Base-by-base conservation (phyloP, 768 basidiomycete species). In the Pulveroboletus sp. region DNA sequence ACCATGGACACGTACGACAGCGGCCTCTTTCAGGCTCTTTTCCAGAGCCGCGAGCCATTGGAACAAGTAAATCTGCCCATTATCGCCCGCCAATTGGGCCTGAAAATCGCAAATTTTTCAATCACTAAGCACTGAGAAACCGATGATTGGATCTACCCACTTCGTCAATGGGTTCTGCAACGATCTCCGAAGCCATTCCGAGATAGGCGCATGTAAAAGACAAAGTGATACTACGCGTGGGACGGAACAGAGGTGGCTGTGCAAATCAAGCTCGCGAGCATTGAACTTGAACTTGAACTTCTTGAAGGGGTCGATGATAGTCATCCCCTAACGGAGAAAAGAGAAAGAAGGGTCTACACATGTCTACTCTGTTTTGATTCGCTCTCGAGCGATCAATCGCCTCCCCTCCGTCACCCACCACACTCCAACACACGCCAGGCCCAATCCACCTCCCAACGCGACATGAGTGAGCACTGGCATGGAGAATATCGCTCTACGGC, bases 41-140 rank as follows among this genome's bases (percentile, higher is more conserved):
- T 91, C 84, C 3, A 79, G 77, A 10, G 75, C 71, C 7, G 82
- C 79, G 10, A 93, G 75, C 88, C 90, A 95, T 60, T 87, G 86
- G 60, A 93, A 87, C 14, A 93, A 67, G 59, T 89, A 88, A 43
- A 93, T 77, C 55, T 91, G 89, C 13, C 83, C 86, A 66, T 85
- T 84, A 49, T 92, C 91, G 34, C 79, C 82, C 4, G 76, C 67
- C 22, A 90, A 68, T 61, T 85, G 81, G 11, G 81, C 74, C 90
- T 92, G 53, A 38, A 19, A 13, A 37, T 47, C 29, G 56, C 38
- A 42, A 53, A 41, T 34, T 24, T 30, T 29, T 48, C 31, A 55
- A 62, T 59, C 47, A 49, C 51, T 5, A 47, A 31, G 38, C 34
- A 34, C 26, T 16, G 19, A 20, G 4, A 32, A 27, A 38, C 12